phyloP scores from a whole-genome alignment of 1,284 basidiomycete genomes.

The Austroboletus niveus region DNA sequence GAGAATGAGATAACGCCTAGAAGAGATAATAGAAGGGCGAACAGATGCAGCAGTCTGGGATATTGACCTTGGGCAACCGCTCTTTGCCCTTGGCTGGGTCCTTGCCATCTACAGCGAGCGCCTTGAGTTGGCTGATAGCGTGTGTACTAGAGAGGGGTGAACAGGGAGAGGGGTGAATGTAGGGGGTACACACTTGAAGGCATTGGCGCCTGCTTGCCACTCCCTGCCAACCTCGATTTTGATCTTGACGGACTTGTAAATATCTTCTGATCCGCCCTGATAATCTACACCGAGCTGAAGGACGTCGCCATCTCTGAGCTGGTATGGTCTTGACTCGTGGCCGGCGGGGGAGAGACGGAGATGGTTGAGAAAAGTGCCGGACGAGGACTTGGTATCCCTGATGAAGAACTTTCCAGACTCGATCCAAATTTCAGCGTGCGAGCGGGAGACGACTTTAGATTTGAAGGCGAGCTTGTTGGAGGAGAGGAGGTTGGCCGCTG shows the following conservation, averaged over 20 bases:
- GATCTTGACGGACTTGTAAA: slow-evolving; percentile 98
- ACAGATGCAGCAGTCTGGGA: slow-evolving; percentile 96
- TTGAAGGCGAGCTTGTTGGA: slow-evolving; percentile 92
- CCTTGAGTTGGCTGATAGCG: slow-evolving; percentile 78
- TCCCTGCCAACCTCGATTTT: slow-evolving; percentile 87
- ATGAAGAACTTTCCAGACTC: slow-evolving; percentile 75
- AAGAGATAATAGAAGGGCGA: slow-evolving; percentile 28
- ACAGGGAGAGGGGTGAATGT: neutral
- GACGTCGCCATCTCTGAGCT: slow-evolving; percentile 92
- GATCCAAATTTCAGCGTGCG: slow-evolving; percentile 95
- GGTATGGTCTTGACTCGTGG: slow-evolving; percentile 74
- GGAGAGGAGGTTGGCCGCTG: slow-evolving; percentile 67
- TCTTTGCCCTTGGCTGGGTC: slow-evolving; percentile 32
- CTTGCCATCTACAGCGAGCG: slow-evolving; percentile 50
- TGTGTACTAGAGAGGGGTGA: slow-evolving; percentile 51
- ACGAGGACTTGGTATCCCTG: slow-evolving; percentile 87
- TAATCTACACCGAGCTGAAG: slow-evolving; percentile 97
- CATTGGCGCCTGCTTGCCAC: slow-evolving; percentile 87
- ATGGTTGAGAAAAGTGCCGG: slow-evolving; percentile 97
- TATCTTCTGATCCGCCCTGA: slow-evolving; percentile 96
- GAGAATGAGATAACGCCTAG: neutral
- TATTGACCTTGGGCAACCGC: slow-evolving; percentile 45
- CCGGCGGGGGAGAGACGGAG: slow-evolving; percentile 85
- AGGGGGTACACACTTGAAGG: slow-evolving; percentile 81
- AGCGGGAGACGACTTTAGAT: slow-evolving; percentile 92